Conservation (phyloP, 768 basidiomycete species). For the Pleurotus sapidus region DNA sequence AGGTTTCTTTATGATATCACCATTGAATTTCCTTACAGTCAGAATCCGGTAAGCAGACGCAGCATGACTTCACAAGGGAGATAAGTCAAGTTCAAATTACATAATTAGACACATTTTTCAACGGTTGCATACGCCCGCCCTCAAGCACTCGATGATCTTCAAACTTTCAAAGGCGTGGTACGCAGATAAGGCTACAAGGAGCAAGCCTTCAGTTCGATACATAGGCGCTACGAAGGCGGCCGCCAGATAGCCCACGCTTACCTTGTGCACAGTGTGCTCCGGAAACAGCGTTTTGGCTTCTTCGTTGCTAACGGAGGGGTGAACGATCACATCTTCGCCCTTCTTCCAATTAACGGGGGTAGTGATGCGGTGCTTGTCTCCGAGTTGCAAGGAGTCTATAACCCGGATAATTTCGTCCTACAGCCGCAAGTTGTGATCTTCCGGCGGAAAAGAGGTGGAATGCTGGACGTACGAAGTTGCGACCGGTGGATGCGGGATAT, state of each 20-base stretch:
- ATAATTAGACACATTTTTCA: too few species aligned
- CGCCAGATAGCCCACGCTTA: constrained; percentile 23
- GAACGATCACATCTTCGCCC: constrained; percentile 93
- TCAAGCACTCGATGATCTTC: not conserved
- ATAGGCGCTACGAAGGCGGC: not conserved
- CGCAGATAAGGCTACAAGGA: not conserved
- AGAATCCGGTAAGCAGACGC: too few species aligned
- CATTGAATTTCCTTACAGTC: too few species aligned
- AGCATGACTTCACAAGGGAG: too few species aligned
- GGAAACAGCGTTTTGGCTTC: constrained; percentile 94
- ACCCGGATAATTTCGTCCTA: constrained; percentile 9
- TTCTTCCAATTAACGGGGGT: constrained; percentile 96
- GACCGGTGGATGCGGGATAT: constrained; percentile 95
- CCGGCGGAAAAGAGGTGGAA: constrained; percentile 38
- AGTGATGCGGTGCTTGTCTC: constrained; percentile 80
- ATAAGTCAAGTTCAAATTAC: too few species aligned
- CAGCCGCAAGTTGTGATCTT: constrained; percentile 19
- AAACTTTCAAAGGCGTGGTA: constrained; percentile 4
- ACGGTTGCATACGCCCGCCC: too few species aligned
- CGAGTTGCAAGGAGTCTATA: constrained; percentile 75
- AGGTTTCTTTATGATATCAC: too few species aligned
- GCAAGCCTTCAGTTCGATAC: not conserved
- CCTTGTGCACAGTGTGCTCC: constrained; percentile 75
- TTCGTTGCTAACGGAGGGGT: constrained; percentile 77
- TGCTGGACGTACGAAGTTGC: constrained; percentile 63